Percentiles rank a stretch among this genome's conserved stretches.
These are phyloP conservation scores for Setaria italica DNA, from an alignment of 202 grass and related monocot genomes.

Conservation along the genomic window DNA sequence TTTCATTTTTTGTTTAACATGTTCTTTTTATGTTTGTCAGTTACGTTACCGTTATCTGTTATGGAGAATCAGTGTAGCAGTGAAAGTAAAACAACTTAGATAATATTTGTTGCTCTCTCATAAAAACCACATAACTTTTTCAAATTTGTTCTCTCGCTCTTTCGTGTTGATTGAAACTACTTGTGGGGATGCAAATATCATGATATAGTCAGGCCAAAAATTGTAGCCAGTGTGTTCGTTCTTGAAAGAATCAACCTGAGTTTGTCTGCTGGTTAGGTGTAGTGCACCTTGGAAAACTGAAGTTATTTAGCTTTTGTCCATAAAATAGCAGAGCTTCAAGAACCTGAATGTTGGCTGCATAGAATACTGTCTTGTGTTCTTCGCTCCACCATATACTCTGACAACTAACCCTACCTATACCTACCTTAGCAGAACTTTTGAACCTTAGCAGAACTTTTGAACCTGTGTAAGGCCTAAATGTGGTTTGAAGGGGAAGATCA, in stretches of 20 bases:
- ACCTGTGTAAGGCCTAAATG: neutral
- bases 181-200: slow-evolving; percentile 10
- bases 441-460: slow-evolving; percentile 11
- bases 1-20: slow-evolving; percentile 20
- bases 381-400: neutral
- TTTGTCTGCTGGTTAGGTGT: neutral
- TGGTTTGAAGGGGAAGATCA: slow-evolving; percentile 2
- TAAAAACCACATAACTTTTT: neutral
- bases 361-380: slow-evolving; percentile 7
- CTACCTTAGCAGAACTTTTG: slow-evolving; percentile 6
- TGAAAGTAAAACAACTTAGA: slow-evolving; percentile 33
- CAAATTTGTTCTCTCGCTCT: neutral
- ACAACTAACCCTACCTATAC: slow-evolving; percentile 18
- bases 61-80: slow-evolving; percentile 9
- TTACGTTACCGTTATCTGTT: slow-evolving; percentile 4
- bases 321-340: neutral
- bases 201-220: slow-evolving; percentile 5
- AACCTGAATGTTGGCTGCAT: slow-evolving; percentile 12
- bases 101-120: neutral
- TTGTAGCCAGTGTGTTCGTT: neutral
- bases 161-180: neutral
- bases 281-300: neutral
- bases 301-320: neutral
- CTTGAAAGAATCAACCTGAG: neutral
- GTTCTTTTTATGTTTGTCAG: slow-evolving; percentile 27